Base-by-base conservation (phyloP, 768 basidiomycete species). In the Arthromyces matolae region DNA sequence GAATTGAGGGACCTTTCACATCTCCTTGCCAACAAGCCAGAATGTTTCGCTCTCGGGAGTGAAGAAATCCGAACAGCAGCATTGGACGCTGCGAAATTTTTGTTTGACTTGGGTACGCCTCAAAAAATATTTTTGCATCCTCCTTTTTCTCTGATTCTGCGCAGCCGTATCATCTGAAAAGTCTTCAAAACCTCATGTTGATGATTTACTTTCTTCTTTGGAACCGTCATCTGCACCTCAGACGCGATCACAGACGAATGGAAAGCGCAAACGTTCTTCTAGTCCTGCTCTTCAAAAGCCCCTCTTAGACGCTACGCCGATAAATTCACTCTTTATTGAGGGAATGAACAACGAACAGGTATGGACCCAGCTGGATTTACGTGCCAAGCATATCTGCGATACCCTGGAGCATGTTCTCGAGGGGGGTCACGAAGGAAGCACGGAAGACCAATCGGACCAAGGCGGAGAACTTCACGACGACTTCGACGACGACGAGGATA, bases 321-420 rank as follows among this genome's bases (percentile, higher is more conserved):
- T 97, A 3, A 71, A 80, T 6, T 79, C 78, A 28, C 77, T 99
- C 16, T 88, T 83, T 50, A 71, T 84, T 10, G 81, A 91, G 18
- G 84, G 78, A 14, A 84, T 96, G 80, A 86, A 83, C 55, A 76
- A 80, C 19, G 89, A 90, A 47, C 93, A 95, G 64, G 72, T 97
- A 22, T 99, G 95, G 95, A 85, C 84, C 32, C 95, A 99, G 68
- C 65, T 98, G 45, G 95, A 98, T 60, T 71, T 99, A 45, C 73
- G 90, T 35, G 72, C 84, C 13, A 77, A 81, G 51, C 77, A 76
- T 36, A 70, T 97, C 19, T 87, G 85, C 51, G 76, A 78, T 33
- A 77, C 86, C 41, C 67, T 95, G 33, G 78, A 87, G 39, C 72
- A 72, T 47, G 76, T 82, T 29, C 68, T 92, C 16, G 81, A 83